Conservation (phyloP, 257 asterid genomes). For the Prunella vulgaris region DNA sequence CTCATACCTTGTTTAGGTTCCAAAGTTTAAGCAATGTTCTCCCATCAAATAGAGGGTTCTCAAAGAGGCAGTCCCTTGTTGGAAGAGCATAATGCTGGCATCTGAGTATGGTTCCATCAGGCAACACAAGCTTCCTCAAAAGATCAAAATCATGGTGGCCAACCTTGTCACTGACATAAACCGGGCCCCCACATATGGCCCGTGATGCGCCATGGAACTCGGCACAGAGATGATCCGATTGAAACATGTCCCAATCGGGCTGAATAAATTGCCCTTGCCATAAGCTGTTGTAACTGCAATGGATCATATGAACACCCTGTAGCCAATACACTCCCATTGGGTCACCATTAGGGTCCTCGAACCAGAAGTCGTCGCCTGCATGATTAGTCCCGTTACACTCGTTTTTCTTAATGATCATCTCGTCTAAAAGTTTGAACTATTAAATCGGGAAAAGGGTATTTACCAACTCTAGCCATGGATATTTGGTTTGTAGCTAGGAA, state of each 20-base stretch:
- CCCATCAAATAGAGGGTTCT: slow-evolving; percentile 45
- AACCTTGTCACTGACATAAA: slow-evolving; percentile 40
- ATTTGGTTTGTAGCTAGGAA: slow-evolving; percentile 44
- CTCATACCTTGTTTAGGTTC: slow-evolving; percentile 43
- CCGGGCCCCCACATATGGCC: slow-evolving; percentile 47
- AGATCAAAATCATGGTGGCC: slow-evolving; percentile 39
- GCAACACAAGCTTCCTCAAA: slow-evolving; percentile 36
- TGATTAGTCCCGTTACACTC: background rate
- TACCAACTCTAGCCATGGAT: slow-evolving; percentile 48
- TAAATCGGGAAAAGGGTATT: background rate
- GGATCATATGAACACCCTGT: slow-evolving; percentile 48
- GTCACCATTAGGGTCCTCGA: slow-evolving; percentile 44
- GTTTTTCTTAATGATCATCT: background rate
- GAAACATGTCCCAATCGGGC: slow-evolving; percentile 54
- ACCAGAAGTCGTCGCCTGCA: slow-evolving; percentile 50
- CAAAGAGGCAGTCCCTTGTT: slow-evolving; percentile 45
- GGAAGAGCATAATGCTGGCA: slow-evolving; percentile 51
- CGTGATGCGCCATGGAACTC: slow-evolving; percentile 44
- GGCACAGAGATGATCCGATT: slow-evolving; percentile 41
- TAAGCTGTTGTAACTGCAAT: slow-evolving; percentile 42
- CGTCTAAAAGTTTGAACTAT: background rate
- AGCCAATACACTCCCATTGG: slow-evolving; percentile 48
- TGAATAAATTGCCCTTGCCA: slow-evolving; percentile 47
- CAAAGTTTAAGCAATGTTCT: slow-evolving; percentile 38
- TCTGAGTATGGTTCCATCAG: slow-evolving; percentile 41